Conservation (phyloP, 2,329 filamentous ascomycete genomes). For the Botrytis elliptica region DNA sequence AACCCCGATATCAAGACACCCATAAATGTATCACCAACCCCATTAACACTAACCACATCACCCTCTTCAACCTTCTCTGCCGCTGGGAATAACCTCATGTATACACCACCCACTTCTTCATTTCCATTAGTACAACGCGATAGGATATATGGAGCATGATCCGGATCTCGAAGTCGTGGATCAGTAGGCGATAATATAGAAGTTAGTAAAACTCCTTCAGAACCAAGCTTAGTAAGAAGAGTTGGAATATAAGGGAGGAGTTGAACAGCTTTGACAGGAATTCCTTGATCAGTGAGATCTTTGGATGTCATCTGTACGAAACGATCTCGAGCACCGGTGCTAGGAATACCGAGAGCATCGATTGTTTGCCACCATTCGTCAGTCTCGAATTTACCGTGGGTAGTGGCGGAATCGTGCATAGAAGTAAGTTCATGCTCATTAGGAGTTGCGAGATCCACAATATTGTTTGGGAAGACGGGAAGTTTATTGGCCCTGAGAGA, state of each 20-base stretch:
- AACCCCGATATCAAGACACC: constrained; percentile 81
- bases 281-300: constrained; percentile 71
- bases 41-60: constrained; percentile 86
- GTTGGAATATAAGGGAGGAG: constrained; percentile 85
- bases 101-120: constrained; percentile 68
- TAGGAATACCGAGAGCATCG: constrained; percentile 73
- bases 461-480: constrained; percentile 56
- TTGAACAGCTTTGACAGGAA: constrained; percentile 80
- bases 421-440: constrained; percentile 79
- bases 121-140: constrained; percentile 57
- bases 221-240: constrained; percentile 80
- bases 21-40: constrained; percentile 89
- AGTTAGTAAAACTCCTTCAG: constrained; percentile 61
- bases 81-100: constrained; percentile 68
- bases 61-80: constrained; percentile 63
- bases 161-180: constrained; percentile 59
- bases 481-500: constrained; percentile 60
- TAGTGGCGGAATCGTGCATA: constrained; percentile 71
- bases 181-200: constrained; percentile 68
- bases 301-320: constrained; percentile 67
- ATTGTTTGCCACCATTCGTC: constrained; percentile 76
- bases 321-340: constrained; percentile 65
- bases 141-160: constrained; percentile 69
- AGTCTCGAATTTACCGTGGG: constrained; percentile 65
- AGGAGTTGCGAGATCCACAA: constrained; percentile 75